Evolutionary conservation across 75 land plant species (phyloP).

Genomic region (Chamaecyparis obtusa): DNA sequence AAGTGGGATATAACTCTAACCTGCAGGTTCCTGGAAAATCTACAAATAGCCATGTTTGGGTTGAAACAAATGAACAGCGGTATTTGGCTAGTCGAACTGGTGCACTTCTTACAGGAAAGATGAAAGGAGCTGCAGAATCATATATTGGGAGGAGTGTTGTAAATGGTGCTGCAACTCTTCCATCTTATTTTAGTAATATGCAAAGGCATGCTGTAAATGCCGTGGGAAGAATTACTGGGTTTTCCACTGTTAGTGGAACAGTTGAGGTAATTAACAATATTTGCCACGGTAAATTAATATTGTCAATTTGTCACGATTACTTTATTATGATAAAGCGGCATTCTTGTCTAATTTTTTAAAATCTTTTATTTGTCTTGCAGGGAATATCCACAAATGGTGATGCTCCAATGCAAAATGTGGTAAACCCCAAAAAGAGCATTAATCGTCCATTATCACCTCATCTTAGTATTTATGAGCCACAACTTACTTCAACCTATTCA

Average conservation of each 20-base stretch:
- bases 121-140: slow-evolving; percentile 50
- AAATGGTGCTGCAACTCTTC: slow-evolving; percentile 68
- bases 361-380: slow-evolving; percentile 31
- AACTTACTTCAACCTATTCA: slow-evolving; percentile 47
- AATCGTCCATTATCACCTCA: background rate
- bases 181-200: slow-evolving; percentile 69
- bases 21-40: slow-evolving; percentile 25
- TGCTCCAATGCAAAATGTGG: slow-evolving; percentile 52
- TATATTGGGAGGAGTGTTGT: slow-evolving; percentile 49
- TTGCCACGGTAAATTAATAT: background rate
- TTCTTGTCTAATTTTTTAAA: background rate
- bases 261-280: slow-evolving; percentile 40
- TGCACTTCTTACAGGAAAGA: slow-evolving; percentile 26
- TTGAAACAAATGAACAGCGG: slow-evolving; percentile 54
- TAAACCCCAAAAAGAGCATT: slow-evolving; percentile 49
- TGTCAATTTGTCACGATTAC: background rate
- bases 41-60: slow-evolving; percentile 76
- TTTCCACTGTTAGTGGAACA: slow-evolving; percentile 58
- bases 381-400: slow-evolving; percentile 41
- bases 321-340: background rate
- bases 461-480: background rate
- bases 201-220: slow-evolving; percentile 67
- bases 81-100: slow-evolving; percentile 69
- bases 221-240: slow-evolving; percentile 68
- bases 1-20: background rate